Evolutionary conservation across 176 grass and related monocot genomes (phyloP).

Genomic region (Tuctoria greenei): DNA sequence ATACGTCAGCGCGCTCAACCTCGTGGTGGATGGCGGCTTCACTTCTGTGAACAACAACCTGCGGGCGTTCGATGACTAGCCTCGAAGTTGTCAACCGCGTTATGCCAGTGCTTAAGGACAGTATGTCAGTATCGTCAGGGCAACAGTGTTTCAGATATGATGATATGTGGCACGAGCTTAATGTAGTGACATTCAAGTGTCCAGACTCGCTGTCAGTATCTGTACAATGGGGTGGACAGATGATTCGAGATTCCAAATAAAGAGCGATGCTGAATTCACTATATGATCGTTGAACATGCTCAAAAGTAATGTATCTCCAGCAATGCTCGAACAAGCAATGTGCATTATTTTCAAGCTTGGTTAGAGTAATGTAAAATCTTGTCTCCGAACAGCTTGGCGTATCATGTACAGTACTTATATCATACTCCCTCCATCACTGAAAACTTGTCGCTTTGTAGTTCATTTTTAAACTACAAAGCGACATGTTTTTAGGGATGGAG

Average conservation of each 20-base stretch:
- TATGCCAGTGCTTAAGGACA: background rate
- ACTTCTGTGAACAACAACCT: constrained; percentile 42
- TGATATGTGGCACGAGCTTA: background rate
- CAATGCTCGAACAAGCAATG: background rate
- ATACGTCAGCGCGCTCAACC: constrained; percentile 71
- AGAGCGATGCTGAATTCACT: background rate
- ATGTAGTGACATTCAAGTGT: background rate
- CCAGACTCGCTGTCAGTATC: background rate
- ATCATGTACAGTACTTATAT: too few relatives aligned
- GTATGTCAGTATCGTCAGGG: background rate
- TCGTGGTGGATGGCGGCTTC: constrained; percentile 58
- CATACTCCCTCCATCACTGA: too few relatives aligned
- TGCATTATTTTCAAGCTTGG: too few relatives aligned
- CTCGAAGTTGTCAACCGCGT: background rate
- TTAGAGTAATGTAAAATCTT: too few relatives aligned
- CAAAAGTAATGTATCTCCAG: background rate
- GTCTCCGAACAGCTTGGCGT: too few relatives aligned
- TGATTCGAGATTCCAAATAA: background rate
- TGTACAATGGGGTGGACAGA: background rate
- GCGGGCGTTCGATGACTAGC: constrained; percentile 45
- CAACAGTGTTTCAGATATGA: background rate
- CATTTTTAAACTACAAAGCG: too few relatives aligned
- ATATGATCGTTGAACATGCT: background rate
- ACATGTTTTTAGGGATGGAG: too few relatives aligned
- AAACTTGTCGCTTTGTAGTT: too few relatives aligned